Evolutionary conservation across 192 early-diverging fungal species (phyloP).

Genomic region (Rhizoclosmatium globosum): DNA sequence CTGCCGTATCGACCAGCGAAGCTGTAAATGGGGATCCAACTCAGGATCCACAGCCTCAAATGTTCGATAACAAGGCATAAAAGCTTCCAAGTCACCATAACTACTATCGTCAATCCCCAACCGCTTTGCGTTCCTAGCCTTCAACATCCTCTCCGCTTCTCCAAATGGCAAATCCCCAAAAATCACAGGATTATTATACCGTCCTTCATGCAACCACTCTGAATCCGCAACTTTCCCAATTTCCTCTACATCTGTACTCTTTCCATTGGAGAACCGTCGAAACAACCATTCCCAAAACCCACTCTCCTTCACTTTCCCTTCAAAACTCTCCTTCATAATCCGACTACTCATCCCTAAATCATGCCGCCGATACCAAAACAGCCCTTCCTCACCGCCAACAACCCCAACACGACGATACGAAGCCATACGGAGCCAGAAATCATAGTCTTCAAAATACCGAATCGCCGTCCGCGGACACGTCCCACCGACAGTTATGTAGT

Average conservation of each 20-base stretch:
- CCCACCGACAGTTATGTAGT: constrained; percentile 46
- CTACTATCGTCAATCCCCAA: not conserved
- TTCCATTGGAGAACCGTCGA: not conserved
- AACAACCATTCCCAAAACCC: not conserved
- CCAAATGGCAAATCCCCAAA: constrained; percentile 39
- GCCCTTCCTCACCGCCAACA: constrained; percentile 31
- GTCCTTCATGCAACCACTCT: constrained; percentile 27
- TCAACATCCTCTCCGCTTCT: constrained; percentile 27
- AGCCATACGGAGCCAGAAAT: constrained; percentile 47
- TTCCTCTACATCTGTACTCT: not conserved
- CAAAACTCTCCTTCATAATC: constrained; percentile 17
- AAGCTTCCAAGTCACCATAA: not conserved
- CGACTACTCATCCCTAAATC: constrained; percentile 32
- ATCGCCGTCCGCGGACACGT: constrained; percentile 43
- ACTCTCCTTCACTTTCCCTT: not conserved
- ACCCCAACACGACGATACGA: constrained; percentile 22
- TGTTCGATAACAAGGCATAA: constrained; percentile 41
- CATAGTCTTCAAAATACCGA: constrained; percentile 47
- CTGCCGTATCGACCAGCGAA: not conserved
- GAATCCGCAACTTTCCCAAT: constrained; percentile 3
- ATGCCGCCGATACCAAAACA: constrained; percentile 48
- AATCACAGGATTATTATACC: constrained; percentile 33
- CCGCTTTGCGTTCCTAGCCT: not conserved
- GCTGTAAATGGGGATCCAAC: not conserved
- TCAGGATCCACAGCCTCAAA: not conserved